A percentile compares a stretch with the other conserved stretches of the same genome.
Conservation (phyloP, 495 filamentous ascomycete genomes). For the Penicillium bialowiezense region DNA sequence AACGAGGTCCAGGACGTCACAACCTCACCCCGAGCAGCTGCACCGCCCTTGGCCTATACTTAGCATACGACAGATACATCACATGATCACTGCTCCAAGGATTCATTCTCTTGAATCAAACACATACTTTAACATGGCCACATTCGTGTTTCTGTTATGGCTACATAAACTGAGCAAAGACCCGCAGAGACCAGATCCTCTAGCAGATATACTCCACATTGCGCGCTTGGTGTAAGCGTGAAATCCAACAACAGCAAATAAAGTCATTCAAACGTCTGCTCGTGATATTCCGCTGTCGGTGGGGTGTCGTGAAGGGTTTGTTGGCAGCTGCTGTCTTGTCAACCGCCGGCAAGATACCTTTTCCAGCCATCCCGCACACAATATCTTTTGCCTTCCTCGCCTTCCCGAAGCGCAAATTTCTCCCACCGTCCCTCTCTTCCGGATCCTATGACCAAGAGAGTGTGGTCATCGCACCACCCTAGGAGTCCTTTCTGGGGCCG, state of each 20-base stretch:
- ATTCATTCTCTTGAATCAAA: background rate
- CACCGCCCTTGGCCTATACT: too few species aligned
- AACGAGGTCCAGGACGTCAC: too few species aligned
- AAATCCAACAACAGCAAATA: background rate
- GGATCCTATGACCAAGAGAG: constrained; percentile 73
- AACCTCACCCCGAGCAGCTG: too few species aligned
- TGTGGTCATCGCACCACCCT: constrained; percentile 70
- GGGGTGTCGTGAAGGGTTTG: background rate
- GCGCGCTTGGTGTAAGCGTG: background rate
- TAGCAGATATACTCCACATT: background rate
- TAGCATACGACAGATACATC: background rate
- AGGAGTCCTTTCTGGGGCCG: constrained; percentile 71
- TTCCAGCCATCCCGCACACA: constrained; percentile 77
- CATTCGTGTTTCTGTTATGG: background rate
- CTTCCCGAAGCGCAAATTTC: constrained; percentile 67
- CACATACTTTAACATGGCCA: background rate
- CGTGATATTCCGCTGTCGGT: background rate
- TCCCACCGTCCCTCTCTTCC: constrained; percentile 82
- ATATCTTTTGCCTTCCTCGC: constrained; percentile 57
- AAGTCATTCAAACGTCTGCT: background rate
- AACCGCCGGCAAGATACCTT: constrained; percentile 61
- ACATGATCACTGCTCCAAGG: background rate
- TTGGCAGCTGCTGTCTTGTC: constrained; percentile 9
- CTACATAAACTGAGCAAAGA: background rate
- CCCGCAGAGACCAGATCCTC: background rate